These are phyloP conservation scores for Otatea glauca DNA, from an alignment of 176 grass and related monocot genomes.

Conservation along the genomic window DNA sequence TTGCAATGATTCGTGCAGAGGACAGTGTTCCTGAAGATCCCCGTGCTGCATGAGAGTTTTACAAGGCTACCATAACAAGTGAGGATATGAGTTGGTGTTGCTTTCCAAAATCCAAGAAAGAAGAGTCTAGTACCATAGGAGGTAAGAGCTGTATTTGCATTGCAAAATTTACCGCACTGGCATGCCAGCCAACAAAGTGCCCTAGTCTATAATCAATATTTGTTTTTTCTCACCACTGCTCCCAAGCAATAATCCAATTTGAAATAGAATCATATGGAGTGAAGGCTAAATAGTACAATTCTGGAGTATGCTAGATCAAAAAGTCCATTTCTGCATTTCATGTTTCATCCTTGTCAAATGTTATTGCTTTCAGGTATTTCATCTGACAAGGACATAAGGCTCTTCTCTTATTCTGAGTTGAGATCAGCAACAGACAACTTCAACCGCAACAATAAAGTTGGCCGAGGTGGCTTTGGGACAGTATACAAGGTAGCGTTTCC, in stretches of 20 bases:
- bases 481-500: conserved; percentile 75
- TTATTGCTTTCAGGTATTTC: conserved; percentile 69
- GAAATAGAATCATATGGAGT: not conserved
- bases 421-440: conserved; percentile 85
- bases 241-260: not conserved
- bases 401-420: conserved; percentile 77
- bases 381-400: conserved; percentile 72
- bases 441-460: conserved; percentile 65
- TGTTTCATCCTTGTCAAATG: conserved; percentile 21
- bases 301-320: conserved; percentile 3
- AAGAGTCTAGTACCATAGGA: conserved; percentile 34
- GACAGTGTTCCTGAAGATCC: not conserved
- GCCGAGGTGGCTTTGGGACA: conserved; percentile 77
- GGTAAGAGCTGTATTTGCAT: conserved; percentile 48
- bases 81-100: conserved; percentile 76
- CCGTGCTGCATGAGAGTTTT: conserved; percentile 23
- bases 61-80: not conserved
- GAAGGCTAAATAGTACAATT: not conserved
- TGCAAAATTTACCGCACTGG: not conserved
- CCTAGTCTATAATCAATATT: not conserved
- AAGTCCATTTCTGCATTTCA: not conserved
- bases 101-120: conserved; percentile 43
- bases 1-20: conserved; percentile 15
- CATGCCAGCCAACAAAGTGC: not conserved
- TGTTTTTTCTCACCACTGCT: not conserved